Evolutionary conservation across 1,284 basidiomycete genomes (phyloP), one percentile per base, ranked within the genome.

Genomic region (Papiliotrema nemorosa): DNA sequence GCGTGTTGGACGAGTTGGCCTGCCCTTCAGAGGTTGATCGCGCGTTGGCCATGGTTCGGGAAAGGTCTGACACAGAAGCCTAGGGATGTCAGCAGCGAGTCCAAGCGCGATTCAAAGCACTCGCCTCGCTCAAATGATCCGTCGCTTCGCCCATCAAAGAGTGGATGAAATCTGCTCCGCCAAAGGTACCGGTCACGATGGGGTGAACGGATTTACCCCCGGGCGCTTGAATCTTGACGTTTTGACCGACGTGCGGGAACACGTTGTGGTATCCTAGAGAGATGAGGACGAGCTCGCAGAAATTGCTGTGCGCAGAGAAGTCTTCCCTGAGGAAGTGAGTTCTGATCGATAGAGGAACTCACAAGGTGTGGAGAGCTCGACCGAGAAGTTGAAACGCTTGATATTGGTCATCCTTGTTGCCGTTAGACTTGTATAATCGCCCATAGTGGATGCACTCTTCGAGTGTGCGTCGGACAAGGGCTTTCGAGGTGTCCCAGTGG

Each of bases 181-280:
- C 90, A 61, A 94, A 94, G 0, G 90, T 88, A 7, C 85, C 90
- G 2, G 91, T 94, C 12, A 94, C 86, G 42, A 94, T 78, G 0
- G 90, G 90, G 2, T 86, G 83, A 22, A 91, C 87, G 69, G 78
- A 78, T 55, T 81, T 80, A 3, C 91, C 90, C 54, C 85, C 83
- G 0, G 85, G 88, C 22, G 87, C 84, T 51, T 85, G 84, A 24
- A 96, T 78, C 40, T 84, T 80, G 38, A 87, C 84, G 52, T 86
- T 82, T 57, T 88, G 85, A 12, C 92, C 92, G 31, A 96, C 88
- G 64, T 97, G 91, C n/a, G 83, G 74, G 76, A 96, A 97, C 2
- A 96, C 85, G 41, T 91, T 76, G 2, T 75, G 66, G 65, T 90
- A 77, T 0, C 90, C 90, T 74, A 90, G 78, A 6, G 80, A 79